These are phyloP conservation scores for Avena atlantica DNA, from an alignment of 176 grass and related monocot genomes.

Conservation along the genomic window DNA sequence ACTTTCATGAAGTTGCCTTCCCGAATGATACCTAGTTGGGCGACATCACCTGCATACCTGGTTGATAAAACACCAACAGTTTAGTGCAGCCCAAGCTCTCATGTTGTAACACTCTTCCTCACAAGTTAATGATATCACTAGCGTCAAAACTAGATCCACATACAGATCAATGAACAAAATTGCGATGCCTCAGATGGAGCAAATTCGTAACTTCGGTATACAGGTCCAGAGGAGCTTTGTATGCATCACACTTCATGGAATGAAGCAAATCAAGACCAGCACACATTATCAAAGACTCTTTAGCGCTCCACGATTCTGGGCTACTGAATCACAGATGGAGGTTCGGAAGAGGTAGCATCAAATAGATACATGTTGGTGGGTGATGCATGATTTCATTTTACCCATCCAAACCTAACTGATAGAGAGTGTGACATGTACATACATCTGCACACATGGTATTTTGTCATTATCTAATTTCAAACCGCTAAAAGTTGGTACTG, in stretches of 20 bases:
- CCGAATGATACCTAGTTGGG: conserved; percentile 90
- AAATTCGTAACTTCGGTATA: conserved; percentile 25
- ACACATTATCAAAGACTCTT: not conserved
- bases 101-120: conserved; percentile 1
- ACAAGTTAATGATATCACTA: conserved; percentile 17
- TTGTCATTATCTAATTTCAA: conserved; percentile 20
- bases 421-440: not conserved
- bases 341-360: conserved; percentile 6
- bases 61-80: conserved; percentile 37
- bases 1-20: conserved; percentile 78
- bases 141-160: conserved; percentile 19
- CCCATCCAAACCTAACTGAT: conserved; percentile 7
- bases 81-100: not conserved
- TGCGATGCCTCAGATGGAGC: conserved; percentile 23
- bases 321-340: conserved; percentile 9
- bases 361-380: conserved; percentile 8
- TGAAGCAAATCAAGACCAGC: not conserved
- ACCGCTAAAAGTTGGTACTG: not conserved
- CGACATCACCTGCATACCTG: conserved; percentile 93
- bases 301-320: not conserved
- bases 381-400: not conserved
- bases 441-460: conserved; percentile 1
- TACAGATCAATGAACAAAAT: conserved; percentile 24
- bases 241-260: conserved; percentile 7
- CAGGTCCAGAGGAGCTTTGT: conserved; percentile 3